Base-by-base conservation (phyloP, 2,329 filamentous ascomycete species). In the Cladophialophora chaetospira region DNA sequence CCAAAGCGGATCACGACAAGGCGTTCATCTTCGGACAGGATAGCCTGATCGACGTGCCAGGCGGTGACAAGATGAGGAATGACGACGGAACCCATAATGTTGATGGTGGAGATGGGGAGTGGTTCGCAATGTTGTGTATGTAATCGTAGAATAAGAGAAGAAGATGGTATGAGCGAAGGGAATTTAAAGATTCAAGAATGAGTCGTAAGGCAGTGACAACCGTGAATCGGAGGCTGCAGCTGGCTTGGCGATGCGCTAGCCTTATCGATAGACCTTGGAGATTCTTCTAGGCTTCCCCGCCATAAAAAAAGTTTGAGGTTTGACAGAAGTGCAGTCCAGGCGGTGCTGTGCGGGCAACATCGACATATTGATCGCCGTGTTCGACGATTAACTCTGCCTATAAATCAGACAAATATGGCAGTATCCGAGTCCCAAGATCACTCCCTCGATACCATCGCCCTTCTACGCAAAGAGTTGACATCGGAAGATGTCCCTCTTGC, bases 41-140 rank as follows among this genome's bases (percentile, higher is more conserved):
- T 97, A 63, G 92, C 91, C 77, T 97, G 92, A 79, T 97, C 94
- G 70, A 99, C 94, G 74, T 99, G 94, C 94, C 93, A 99, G 73
- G 90, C 94, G 38, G 89, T 92, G 66, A 84, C 84, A 44, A 99
- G 83, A 74, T 97, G 93, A 43, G 93, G 93, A 51, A 99, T 85
- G 21, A 64, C 62, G 23, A 64, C 62, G 35, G 62, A 64, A 48
- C 62, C 62, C 62, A 66, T 66, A 29, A 6, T 62, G 26, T 23
- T 23, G 43, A 11, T 5, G 21, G 36, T 11, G 15, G 38, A 15
- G 26, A 31, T 26, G 46, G 25, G 5, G 19, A 33, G 35, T 9
- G 26, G 17, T 17, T 15, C 9, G 35, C 23, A 11, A 36, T 33
- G 8, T 21, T n/a, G 13, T 21, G 3, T 33, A 17, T 43, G n/a